A percentile compares a stretch with the other conserved stretches of the same genome.
phyloP scores from a whole-genome alignment of 228 moss, liverwort and hornwort genomes.

The Sphagnum fallax region DNA sequence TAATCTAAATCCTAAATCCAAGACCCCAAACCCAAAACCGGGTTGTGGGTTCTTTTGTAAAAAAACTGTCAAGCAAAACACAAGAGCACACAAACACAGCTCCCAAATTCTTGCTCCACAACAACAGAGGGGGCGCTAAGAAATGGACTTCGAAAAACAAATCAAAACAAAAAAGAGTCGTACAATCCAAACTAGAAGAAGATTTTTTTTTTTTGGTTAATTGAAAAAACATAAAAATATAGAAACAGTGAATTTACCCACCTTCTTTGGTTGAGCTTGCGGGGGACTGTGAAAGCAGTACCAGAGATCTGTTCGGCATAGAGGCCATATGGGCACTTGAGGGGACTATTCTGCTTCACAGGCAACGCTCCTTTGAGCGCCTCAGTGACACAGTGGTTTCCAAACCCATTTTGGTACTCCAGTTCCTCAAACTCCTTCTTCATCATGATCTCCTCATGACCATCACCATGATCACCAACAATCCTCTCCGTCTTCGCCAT shows the following conservation, averaged over 20 bases:
- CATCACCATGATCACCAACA: no score
- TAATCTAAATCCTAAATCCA: no score
- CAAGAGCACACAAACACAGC: neutral
- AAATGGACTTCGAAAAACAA: no score
- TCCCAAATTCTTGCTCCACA: neutral
- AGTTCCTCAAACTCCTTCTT: slow-evolving; percentile 39
- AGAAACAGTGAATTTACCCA: slow-evolving; percentile 1
- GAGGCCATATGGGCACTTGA: slow-evolving; percentile 84
- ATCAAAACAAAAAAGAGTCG: neutral
- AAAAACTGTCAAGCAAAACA: neutral
- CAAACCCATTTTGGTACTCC: slow-evolving; percentile 69
- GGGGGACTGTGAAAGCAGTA: slow-evolving; percentile 90
- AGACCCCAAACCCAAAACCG: no score
- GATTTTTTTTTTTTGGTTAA: no score
- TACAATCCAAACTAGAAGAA: neutral
- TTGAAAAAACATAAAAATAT: no score
- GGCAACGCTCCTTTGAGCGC: slow-evolving; percentile 76
- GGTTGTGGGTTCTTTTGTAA: no score
- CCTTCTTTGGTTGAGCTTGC: slow-evolving; percentile 74
- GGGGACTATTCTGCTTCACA: slow-evolving; percentile 85
- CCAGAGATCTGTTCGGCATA: slow-evolving; percentile 97
- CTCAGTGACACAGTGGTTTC: slow-evolving; percentile 72
- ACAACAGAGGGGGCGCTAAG: no score
- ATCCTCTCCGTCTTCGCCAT: no score
- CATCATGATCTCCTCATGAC: neutral